Percentiles rank a stretch among this genome's conserved stretches.
Conservation (phyloP, 1,284 basidiomycete genomes). For the Xerocomus amazonicus region DNA sequence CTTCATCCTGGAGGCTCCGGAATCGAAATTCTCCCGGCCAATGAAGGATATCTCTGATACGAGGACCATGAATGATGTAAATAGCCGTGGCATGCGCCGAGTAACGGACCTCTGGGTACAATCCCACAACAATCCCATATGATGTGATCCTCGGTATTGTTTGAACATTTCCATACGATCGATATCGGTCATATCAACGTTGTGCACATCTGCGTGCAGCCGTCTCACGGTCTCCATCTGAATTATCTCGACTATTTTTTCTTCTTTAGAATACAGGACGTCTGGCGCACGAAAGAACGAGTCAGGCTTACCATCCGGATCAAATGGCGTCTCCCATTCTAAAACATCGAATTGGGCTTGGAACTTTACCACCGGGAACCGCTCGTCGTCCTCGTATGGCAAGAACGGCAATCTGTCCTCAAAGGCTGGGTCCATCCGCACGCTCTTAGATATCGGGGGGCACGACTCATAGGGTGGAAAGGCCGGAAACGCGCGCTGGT, state of each 20-base stretch:
- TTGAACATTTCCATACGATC: conserved; percentile 35
- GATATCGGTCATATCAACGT: conserved; percentile 30
- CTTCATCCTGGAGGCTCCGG: background rate
- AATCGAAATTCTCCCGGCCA: conserved; percentile 24
- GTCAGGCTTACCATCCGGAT: conserved; percentile 48
- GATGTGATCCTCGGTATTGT: conserved; percentile 12
- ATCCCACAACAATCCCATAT: conserved; percentile 32
- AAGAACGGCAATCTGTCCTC: conserved; percentile 45
- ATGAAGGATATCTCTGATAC: conserved; percentile 25
- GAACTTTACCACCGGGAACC: conserved; percentile 39
- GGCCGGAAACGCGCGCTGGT: conserved; percentile 21
- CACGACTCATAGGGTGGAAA: conserved; percentile 49
- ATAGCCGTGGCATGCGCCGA: no score
- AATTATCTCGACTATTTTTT: conserved; percentile 43
- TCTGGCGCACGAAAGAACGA: no score
- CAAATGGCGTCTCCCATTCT: conserved; percentile 45
- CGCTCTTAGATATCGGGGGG: conserved; percentile 42
- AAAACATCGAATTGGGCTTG: conserved; percentile 37
- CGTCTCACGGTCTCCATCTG: conserved; percentile 43
- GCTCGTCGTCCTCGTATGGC: conserved; percentile 52
- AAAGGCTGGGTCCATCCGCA: conserved; percentile 39
- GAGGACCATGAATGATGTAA: background rate
- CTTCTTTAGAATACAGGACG: background rate
- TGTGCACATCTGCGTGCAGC: conserved; percentile 30
- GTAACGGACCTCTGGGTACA: conserved; percentile 35